phyloP scores from a whole-genome alignment of 106 monocot genomes.

The Gastrodia elata region DNA sequence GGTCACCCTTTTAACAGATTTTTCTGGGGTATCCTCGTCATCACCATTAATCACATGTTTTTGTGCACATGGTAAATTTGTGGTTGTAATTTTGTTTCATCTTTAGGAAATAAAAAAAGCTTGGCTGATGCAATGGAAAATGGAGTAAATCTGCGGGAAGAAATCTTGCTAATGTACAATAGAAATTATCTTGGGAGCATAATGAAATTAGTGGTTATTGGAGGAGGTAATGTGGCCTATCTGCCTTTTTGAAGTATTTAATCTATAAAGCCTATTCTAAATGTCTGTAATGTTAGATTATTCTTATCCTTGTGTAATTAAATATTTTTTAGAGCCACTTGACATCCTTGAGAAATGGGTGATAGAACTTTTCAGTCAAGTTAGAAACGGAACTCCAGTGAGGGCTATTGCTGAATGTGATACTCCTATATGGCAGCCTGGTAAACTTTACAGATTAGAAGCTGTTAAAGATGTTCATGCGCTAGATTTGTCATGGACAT shows the following conservation, averaged over 20 bases:
- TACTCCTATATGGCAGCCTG: conserved; percentile 66
- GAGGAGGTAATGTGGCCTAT: conserved; percentile 60
- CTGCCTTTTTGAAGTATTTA: conserved; percentile 7
- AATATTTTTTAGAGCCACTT: conserved; percentile 56
- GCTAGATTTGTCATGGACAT: conserved; percentile 76
- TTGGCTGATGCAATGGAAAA: conserved; percentile 83
- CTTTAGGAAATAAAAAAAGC: conserved; percentile 90
- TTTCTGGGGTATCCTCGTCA: conserved; percentile 73
- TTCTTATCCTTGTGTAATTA: background rate
- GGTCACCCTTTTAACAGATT: conserved; percentile 90
- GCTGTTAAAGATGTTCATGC: conserved; percentile 92
- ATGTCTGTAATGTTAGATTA: background rate
- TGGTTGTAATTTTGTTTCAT: background rate
- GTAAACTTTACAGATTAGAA: conserved; percentile 71
- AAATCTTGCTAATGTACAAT: conserved; percentile 63
- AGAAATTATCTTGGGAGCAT: conserved; percentile 77
- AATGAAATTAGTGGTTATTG: conserved; percentile 94
- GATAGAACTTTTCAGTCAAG: conserved; percentile 65
- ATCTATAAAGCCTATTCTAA: background rate
- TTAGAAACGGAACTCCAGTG: conserved; percentile 37
- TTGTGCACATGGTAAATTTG: background rate
- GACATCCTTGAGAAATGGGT: conserved; percentile 83
- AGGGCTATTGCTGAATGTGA: conserved; percentile 14
- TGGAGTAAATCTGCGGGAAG: conserved; percentile 81
- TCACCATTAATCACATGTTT: background rate